Evolutionary conservation across 2,329 filamentous ascomycete species (phyloP), one percentile per base, ranked within the genome.

Genomic region (Colletotrichum godetiae): DNA sequence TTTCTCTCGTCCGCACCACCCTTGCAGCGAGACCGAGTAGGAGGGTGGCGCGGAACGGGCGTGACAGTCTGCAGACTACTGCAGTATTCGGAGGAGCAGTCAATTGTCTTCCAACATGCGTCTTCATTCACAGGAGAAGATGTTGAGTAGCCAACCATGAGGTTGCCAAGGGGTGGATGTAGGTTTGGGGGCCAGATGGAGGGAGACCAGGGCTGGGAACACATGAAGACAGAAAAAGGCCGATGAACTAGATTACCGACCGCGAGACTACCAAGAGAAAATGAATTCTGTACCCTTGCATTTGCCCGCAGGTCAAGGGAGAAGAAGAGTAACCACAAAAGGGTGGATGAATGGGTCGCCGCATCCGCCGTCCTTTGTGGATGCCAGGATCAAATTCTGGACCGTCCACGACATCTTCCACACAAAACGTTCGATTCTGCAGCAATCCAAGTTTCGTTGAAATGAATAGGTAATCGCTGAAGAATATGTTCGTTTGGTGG

Each of bases 31-130:
- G 8, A 31, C 22, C 31, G 15, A 57, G n/a, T 27, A 29, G 13
- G 15, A 42, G 56, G 60, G 67, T 60, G 66, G 31, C 33, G 33
- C 37, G 49, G 55, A 66, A 70, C 35, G 37, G 46, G 49, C 56
- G 60, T 73, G 60, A 61, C 71, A 53, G 61, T 35, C 27, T 70
- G 60, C 61, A 59, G 29, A 52, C 49, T 65, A 49, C 22, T 70
- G 71, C 49, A 61, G 60, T 35, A 56, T 12, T 56, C 24, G 13
- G n/a, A 52, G 49, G 27, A 24, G 29, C 46, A 33, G 6, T 22
- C 24, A 29, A 15, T 11, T 12, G 24, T 24, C 22, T 6, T 11
- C 22, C 53, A 56, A 22, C 22, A 4, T 22, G 64, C 52, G 56
- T 61, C 57, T 19, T n/a, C 63, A 27, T 49, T 33, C 27, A 46